These are phyloP conservation scores for Pachyrhizus erosus DNA, from an alignment of 306 rosid genomes.

Conservation along the genomic window DNA sequence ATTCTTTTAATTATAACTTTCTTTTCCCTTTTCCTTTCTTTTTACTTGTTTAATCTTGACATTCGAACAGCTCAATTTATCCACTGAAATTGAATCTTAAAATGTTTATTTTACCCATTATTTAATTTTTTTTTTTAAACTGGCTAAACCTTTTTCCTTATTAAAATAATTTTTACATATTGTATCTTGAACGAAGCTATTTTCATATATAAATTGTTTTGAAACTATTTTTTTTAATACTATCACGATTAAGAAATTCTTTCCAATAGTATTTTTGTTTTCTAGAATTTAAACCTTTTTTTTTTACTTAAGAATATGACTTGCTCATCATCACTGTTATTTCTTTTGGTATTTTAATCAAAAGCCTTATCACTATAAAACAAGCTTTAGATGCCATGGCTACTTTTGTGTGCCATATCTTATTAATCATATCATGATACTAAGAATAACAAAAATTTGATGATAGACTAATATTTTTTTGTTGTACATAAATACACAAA, in stretches of 20 bases:
- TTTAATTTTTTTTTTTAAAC: neutral
- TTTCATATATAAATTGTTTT: neutral
- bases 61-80: neutral
- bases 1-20: neutral
- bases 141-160: neutral
- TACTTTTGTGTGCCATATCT: neutral
- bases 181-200: neutral
- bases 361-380: neutral
- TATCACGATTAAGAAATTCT: neutral
- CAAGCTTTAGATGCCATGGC: neutral
- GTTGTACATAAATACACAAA: neutral
- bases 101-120: neutral
- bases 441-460: neutral
- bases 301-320: neutral
- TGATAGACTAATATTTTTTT: neutral
- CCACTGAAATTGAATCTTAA: neutral
- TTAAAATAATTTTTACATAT: neutral
- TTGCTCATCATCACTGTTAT: neutral
- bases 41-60: neutral
- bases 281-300: neutral
- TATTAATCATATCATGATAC: neutral
- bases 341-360: neutral
- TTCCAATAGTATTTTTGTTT: neutral
- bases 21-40: neutral
- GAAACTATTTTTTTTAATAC: neutral